Conservation (phyloP, 2,329 filamentous ascomycete genomes). For the Alternaria conjuncta region DNA sequence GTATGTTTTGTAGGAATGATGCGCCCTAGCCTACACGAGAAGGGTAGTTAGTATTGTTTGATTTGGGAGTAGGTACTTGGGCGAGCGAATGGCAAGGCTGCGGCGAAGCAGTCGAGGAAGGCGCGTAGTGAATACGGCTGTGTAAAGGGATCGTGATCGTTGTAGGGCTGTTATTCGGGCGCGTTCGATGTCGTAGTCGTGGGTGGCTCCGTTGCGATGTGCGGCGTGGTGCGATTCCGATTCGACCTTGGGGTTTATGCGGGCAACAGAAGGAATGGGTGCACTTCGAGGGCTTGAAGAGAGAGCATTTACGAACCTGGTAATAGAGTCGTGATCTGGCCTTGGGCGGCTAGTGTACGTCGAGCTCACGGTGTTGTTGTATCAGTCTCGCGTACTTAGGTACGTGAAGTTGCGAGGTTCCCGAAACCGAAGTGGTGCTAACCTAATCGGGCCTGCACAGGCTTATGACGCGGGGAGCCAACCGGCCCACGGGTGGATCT, state of each 20-base stretch:
- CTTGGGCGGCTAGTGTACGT: conserved; percentile 4
- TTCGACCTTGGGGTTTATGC: conserved; percentile 30
- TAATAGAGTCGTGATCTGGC: conserved; percentile 1
- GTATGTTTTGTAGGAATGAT: conserved; percentile 60
- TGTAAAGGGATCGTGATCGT: background rate
- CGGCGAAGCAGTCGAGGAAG: background rate
- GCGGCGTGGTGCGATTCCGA: conserved; percentile 14
- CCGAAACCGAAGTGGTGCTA: conserved; percentile 20
- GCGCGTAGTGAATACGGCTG: background rate
- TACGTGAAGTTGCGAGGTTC: conserved; percentile 24
- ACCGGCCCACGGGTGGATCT: conserved; percentile 8
- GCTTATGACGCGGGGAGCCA: conserved; percentile 16
- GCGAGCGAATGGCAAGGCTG: background rate
- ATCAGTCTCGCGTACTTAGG: conserved; percentile 25
- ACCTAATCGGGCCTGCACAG: conserved; percentile 3
- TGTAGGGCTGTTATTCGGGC: background rate
- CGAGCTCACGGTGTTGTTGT: conserved; percentile 10
- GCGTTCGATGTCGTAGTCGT: conserved; percentile 1
- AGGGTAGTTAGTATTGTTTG: conserved; percentile 16
- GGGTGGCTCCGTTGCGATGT: conserved; percentile 12
- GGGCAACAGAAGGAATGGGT: conserved; percentile 45
- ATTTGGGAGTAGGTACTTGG: background rate
- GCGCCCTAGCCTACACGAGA: conserved; percentile 54
- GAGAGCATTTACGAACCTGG: conserved; percentile 20
- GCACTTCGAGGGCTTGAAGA: conserved; percentile 53